Evolutionary conservation across 1,139 yeast species (phyloP).

Genomic region (Lodderomyces beijingensis): DNA sequence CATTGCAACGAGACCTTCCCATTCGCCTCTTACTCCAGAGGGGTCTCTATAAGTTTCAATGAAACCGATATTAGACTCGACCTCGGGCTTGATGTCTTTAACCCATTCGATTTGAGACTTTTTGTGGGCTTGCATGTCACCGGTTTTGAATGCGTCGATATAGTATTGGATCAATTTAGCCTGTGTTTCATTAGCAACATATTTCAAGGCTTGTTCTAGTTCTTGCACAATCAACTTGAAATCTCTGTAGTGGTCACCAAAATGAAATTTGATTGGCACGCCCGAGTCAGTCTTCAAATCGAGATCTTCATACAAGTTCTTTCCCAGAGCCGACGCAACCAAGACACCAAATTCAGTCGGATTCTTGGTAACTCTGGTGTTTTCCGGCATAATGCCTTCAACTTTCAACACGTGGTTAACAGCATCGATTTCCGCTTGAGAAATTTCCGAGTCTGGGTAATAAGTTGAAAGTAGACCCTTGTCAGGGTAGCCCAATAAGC

Average conservation of each 20-base stretch:
- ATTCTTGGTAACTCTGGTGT: slow-evolving; percentile 63
- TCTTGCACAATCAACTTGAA: slow-evolving; percentile 55
- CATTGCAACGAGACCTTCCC: slow-evolving; percentile 93
- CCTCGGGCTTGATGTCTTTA: slow-evolving; percentile 75
- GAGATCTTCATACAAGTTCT: slow-evolving; percentile 22
- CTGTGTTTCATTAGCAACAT: slow-evolving; percentile 74
- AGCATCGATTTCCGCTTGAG: slow-evolving; percentile 59
- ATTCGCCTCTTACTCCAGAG: slow-evolving; percentile 87
- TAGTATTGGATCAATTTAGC: slow-evolving; percentile 59
- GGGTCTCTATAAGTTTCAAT: slow-evolving; percentile 93
- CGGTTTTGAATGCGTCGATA: slow-evolving; percentile 68
- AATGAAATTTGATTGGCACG: slow-evolving; percentile 43
- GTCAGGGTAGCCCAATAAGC: slow-evolving; percentile 74
- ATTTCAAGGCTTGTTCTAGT: slow-evolving; percentile 52
- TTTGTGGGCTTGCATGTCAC: slow-evolving; percentile 82
- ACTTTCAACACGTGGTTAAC: slow-evolving; percentile 61
- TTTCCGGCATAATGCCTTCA: slow-evolving; percentile 73
- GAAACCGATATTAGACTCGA: slow-evolving; percentile 85
- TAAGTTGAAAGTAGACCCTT: slow-evolving; percentile 72
- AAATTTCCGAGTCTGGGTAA: slow-evolving; percentile 52
- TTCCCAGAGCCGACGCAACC: slow-evolving; percentile 54
- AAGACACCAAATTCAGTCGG: slow-evolving; percentile 47
- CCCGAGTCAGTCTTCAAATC: slow-evolving; percentile 27
- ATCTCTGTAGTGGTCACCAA: slow-evolving; percentile 75
- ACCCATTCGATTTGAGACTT: slow-evolving; percentile 86